Base-by-base conservation (phyloP, 192 early-diverging fungal species). In the Chytriomyces confervae region DNA sequence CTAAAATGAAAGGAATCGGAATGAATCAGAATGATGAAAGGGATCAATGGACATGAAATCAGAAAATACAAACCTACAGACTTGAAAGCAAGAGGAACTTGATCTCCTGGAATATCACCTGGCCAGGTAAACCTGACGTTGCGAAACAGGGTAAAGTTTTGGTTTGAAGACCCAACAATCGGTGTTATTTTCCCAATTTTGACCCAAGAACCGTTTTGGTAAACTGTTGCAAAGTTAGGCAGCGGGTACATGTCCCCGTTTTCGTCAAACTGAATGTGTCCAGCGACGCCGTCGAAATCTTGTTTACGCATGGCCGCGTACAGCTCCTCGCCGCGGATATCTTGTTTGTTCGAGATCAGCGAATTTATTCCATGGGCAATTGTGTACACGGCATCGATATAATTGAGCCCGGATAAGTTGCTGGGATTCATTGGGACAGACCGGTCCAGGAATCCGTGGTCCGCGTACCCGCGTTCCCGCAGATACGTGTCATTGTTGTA, bases 401-500 rank as follows among this genome's bases (percentile, higher is more conserved):
- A 20, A 4, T 44, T 20, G 4, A 48, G n/a, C 8, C 43, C 66
- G 44, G 16, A 47, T 8, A 43, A 13, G 45, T 11, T 23, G 16
- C 18, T 29, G 29, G 8, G 18, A 45, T 8, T 27, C 11, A 23
- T 44, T 47, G 45, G 11, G 10, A 47, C 11, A 16, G 29, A 8
- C 45, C 44, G 36, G 45, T 20, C 44, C 7, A 20, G 66, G 18
- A 18, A 5, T 3, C 18, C 18, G 46, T 68, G 44, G 36, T 29
- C 13, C 9, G 29, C 9, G 10, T n/a, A 16, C 8, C 45, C 20
- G 11, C 5, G 11, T 1, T 20, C 44, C 8, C 18, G 10, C 66
- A 68, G 9, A 16, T 44, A 68, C 23, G 66, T 68, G 8, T 68
- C 66, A 68, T 68, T 68, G 44, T 68, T 68, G 13, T 46, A 9